Evolutionary conservation across 2,329 filamentous ascomycete species (phyloP).

Genomic region (Pseudogymnoascus sp.): DNA sequence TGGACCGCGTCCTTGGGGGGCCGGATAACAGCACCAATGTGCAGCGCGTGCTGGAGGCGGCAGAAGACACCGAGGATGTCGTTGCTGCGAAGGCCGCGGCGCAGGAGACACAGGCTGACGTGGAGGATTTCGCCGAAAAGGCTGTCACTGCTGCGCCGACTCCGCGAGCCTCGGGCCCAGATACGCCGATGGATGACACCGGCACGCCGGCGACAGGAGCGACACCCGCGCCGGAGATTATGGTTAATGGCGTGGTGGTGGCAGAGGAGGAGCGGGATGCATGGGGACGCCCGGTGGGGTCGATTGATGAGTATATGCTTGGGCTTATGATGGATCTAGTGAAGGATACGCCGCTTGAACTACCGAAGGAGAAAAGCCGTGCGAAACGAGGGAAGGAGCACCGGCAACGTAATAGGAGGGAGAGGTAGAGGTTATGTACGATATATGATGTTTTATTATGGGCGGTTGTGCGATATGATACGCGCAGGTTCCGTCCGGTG

Average conservation of each 20-base stretch:
- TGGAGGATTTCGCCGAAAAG: slow-evolving; percentile 73
- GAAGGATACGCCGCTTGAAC: slow-evolving; percentile 49
- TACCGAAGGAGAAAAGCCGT: slow-evolving; percentile 58
- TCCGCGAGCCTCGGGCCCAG: slow-evolving; percentile 18
- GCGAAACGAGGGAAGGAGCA: slow-evolving; percentile 38
- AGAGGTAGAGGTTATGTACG: background rate
- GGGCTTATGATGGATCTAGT: slow-evolving; percentile 56
- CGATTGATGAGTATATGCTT: slow-evolving; percentile 71
- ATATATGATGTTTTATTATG: slow-evolving; percentile 1
- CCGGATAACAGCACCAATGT: slow-evolving; percentile 52
- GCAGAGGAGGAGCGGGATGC: slow-evolving; percentile 46
- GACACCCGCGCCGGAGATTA: slow-evolving; percentile 16
- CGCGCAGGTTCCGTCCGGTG: background rate
- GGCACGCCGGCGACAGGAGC: slow-evolving; percentile 36
- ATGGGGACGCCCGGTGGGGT: slow-evolving; percentile 48
- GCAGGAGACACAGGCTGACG: slow-evolving; percentile 80
- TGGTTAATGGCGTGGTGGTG: background rate
- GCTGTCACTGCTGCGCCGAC: slow-evolving; percentile 28
- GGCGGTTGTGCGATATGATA: background rate
- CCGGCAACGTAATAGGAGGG: background rate
- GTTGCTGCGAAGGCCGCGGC: slow-evolving; percentile 79
- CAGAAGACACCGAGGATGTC: slow-evolving; percentile 88
- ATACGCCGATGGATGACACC: slow-evolving; percentile 21
- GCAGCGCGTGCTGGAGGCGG: slow-evolving; percentile 71
- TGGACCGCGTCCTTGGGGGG: slow-evolving; percentile 72